Percentiles rank a stretch among this genome's conserved stretches.
Conservation (phyloP, 163 green algal genomes). For the Prototheca cutis region DNA sequence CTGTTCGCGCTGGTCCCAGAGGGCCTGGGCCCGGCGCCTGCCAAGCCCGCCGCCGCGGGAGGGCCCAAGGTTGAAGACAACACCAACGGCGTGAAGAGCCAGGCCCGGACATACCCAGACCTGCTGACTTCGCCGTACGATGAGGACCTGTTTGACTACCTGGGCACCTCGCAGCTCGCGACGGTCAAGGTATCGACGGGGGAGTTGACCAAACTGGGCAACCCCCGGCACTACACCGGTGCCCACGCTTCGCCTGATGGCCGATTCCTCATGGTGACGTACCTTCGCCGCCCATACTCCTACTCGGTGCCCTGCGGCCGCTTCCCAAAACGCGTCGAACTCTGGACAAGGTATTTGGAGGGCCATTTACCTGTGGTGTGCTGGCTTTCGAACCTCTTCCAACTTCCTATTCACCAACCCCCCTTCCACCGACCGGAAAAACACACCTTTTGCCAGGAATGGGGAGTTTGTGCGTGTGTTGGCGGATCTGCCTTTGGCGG, state of each 20-base stretch:
- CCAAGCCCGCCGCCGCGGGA: conserved; percentile 21
- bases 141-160: conserved; percentile 81
- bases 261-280: conserved; percentile 71
- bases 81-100: conserved; percentile 45
- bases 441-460: conserved; percentile 20
- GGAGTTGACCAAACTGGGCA: conserved; percentile 34
- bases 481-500: conserved; percentile 73
- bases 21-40: conserved; percentile 16
- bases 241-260: conserved; percentile 66
- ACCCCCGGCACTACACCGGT: conserved; percentile 62
- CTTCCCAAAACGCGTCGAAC: conserved; percentile 70
- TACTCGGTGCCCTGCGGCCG: conserved; percentile 71
- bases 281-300: conserved; percentile 82
- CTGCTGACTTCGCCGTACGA: conserved; percentile 70
- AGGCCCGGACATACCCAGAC: conserved; percentile 85
- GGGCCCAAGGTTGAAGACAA: conserved; percentile 54
- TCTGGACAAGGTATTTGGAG: conserved; percentile 67
- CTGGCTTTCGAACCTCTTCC: too few species aligned
- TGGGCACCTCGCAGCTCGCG: conserved; percentile 58
- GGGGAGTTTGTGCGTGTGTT: conserved; percentile 60
- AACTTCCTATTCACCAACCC: background rate
- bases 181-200: conserved; percentile 33
- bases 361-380: too few species aligned
- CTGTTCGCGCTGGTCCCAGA: conserved; percentile 61
- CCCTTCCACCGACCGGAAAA: too few species aligned